These are phyloP conservation scores for Diaporthe australafricana DNA, from an alignment of 2,329 filamentous ascomycete genomes.

Conservation along the genomic window DNA sequence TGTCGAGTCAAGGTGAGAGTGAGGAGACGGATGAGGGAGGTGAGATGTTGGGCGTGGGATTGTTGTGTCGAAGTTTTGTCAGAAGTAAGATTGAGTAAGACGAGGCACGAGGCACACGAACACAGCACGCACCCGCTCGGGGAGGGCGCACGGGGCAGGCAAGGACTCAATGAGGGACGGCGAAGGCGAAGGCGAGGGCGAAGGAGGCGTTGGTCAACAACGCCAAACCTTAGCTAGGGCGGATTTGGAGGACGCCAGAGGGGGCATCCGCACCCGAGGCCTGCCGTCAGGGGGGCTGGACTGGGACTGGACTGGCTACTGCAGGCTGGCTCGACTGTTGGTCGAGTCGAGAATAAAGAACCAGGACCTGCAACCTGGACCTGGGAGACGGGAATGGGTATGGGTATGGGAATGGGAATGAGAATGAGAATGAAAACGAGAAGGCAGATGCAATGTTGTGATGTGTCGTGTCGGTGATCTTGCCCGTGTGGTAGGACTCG, in stretches of 20 bases:
- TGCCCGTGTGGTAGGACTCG: conserved; percentile 12
- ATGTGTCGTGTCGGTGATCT: background rate
- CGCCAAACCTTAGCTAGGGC: conserved; percentile 21
- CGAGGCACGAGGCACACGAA: conserved; percentile 28
- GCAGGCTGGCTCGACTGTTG: no score
- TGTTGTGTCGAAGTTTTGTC: conserved; percentile 20
- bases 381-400: background rate
- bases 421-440: background rate
- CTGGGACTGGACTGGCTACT: no score
- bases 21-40: conserved; percentile 12
- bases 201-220: conserved; percentile 33
- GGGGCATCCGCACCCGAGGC: background rate
- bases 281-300: background rate
- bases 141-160: conserved; percentile 31
- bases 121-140: background rate
- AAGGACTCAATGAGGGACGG: conserved; percentile 22
- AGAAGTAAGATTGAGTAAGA: conserved; percentile 25
- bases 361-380: background rate
- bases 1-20: conserved; percentile 1
- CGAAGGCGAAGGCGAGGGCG: background rate
- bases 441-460: background rate
- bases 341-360: no score
- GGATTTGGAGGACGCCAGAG: background rate
- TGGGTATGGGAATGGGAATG: background rate
- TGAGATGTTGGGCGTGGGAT: conserved; percentile 12